Conservation (phyloP, 1,284 basidiomycete species). For the Trametes sp. region DNA sequence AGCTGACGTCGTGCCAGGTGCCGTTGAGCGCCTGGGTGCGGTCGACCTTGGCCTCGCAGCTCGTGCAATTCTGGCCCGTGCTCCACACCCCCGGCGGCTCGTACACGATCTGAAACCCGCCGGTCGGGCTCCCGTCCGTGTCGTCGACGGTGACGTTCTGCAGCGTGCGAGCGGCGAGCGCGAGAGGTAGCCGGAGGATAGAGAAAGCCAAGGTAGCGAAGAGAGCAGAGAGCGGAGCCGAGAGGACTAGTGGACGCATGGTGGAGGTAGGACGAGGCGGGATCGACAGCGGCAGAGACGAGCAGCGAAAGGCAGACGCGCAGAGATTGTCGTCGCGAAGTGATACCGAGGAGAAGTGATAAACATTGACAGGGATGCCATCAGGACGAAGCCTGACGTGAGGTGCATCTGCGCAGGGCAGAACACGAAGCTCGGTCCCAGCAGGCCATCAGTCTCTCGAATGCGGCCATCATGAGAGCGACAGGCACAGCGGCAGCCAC, state of each 20-base stretch:
- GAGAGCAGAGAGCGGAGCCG: background rate
- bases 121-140: conserved; percentile 44
- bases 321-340: no score
- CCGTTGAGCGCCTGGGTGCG: conserved; percentile 19
- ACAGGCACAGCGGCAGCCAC: no score
- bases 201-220: background rate
- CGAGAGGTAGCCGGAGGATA: background rate
- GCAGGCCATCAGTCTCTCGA: no score
- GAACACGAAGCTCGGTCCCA: no score
- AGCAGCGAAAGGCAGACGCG: no score
- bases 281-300: no score
- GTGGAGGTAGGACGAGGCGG: background rate
- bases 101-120: conserved; percentile 39
- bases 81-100: conserved; percentile 41
- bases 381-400: no score
- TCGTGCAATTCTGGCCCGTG: conserved; percentile 31
- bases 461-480: no score
- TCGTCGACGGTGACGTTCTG: conserved; percentile 52
- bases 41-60: conserved; percentile 38
- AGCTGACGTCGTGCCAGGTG: conserved; percentile 35
- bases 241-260: background rate
- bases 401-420: no score
- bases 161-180: background rate
- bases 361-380: no score
- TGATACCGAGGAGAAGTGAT: no score